phyloP scores from a whole-genome alignment of 441 rosid species.

The Populus tomentosa region DNA sequence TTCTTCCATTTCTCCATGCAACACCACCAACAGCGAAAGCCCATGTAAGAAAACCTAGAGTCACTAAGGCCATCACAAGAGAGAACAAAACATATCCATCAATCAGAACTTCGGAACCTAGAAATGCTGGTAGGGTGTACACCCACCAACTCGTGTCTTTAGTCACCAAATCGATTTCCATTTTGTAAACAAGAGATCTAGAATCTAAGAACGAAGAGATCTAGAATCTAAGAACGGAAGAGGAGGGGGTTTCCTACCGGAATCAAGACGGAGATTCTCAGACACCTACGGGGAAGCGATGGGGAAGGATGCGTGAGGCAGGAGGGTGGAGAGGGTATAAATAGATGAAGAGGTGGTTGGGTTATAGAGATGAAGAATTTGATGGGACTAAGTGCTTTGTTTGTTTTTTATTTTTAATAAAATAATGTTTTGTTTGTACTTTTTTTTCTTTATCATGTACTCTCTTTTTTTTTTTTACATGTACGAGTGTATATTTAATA shows the following conservation, averaged over 20 bases:
- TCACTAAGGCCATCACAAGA: slow-evolving; percentile 23
- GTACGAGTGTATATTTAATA: too few species aligned
- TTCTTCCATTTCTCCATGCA: slow-evolving; percentile 64
- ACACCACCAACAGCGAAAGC: slow-evolving; percentile 43
- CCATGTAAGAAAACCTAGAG: slow-evolving; percentile 46
- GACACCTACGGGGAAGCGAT: too few species aligned
- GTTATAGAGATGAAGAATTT: too few species aligned
- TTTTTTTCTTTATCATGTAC: too few species aligned
- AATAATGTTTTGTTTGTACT: too few species aligned
- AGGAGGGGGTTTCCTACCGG: too few species aligned
- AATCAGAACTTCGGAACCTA: slow-evolving; percentile 29
- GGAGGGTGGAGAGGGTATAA: neutral
- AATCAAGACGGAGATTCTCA: too few species aligned
- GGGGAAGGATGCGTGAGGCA: neutral
- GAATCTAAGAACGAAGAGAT: too few species aligned
- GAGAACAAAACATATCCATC: slow-evolving; percentile 31
- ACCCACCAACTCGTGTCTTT: slow-evolving; percentile 52
- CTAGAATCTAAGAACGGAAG: neutral
- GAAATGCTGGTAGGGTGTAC: slow-evolving; percentile 49
- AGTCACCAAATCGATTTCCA: slow-evolving; percentile 15
- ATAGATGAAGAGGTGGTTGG: neutral
- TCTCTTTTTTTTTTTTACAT: too few species aligned
- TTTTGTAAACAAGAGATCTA: too few species aligned
- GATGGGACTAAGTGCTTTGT: too few species aligned
- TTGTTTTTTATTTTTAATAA: too few species aligned